Percentiles rank a stretch among this genome's conserved stretches.
Conservation (phyloP, 116 monocot genomes). For the Papilionanthe hybrid region DNA sequence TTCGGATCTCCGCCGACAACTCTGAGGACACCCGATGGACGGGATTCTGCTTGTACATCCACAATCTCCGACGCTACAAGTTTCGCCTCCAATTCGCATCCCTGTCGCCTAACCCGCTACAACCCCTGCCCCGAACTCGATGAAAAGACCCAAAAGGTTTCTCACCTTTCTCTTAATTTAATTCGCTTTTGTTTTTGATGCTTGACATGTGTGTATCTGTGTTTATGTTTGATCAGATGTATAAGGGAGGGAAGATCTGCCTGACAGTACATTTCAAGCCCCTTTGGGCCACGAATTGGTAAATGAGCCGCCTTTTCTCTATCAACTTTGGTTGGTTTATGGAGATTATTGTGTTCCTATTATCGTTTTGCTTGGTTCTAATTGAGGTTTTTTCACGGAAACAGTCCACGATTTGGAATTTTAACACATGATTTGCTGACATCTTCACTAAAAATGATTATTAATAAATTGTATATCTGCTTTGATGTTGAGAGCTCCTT, state of each 20-base stretch:
- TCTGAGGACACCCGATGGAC: slow-evolving; percentile 86
- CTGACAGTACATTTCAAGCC: slow-evolving; percentile 97
- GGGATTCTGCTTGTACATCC: slow-evolving; percentile 93
- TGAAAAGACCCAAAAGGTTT: slow-evolving; percentile 94
- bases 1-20: slow-evolving; percentile 86
- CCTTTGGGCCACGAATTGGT: slow-evolving; percentile 97
- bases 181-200: not conserved
- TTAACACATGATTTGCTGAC: not conserved
- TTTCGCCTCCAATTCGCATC: slow-evolving; percentile 90
- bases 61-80: slow-evolving; percentile 91
- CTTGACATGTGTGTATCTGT: not conserved
- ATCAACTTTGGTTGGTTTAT: not conserved
- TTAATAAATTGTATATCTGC: not conserved
- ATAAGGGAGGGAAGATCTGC: slow-evolving; percentile 95
- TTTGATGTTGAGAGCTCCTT: not conserved
- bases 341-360: not conserved
- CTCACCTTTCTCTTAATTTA: not conserved
- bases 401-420: slow-evolving; percentile 79
- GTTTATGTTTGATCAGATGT: slow-evolving; percentile 55
- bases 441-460: not conserved
- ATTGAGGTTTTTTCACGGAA: not conserved
- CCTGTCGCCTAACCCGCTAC: slow-evolving; percentile 96
- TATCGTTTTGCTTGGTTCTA: not conserved
- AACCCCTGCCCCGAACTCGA: slow-evolving; percentile 87
- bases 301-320: not conserved